Evolutionary conservation across 2,329 filamentous ascomycete genomes (phyloP).

Genomic region (Plectosphaerella cucumerina): DNA sequence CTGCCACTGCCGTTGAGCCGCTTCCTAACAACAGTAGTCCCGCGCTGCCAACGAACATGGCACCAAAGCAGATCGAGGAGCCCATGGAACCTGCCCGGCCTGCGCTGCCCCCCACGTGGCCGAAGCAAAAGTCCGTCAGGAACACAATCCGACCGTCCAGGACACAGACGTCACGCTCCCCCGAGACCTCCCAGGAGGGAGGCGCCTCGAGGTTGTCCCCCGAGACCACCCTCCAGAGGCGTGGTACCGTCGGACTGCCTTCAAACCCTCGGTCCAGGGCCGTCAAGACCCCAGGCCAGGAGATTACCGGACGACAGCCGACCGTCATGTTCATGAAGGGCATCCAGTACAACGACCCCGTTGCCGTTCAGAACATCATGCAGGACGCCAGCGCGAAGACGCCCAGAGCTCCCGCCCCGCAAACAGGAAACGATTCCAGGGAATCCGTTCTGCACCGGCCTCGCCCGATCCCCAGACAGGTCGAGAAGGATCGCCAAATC

Average conservation of each 20-base stretch:
- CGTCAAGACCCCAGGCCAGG: slow-evolving; percentile 22
- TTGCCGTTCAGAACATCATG: slow-evolving; percentile 43
- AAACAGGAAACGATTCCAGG: slow-evolving; percentile 15
- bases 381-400: slow-evolving; percentile 26
- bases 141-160: slow-evolving; percentile 25
- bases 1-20: not conserved
- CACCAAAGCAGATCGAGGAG: not conserved
- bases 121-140: slow-evolving; percentile 25
- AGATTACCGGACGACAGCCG: slow-evolving; percentile 24
- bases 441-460: slow-evolving; percentile 49
- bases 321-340: slow-evolving; percentile 54
- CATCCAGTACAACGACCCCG: slow-evolving; percentile 51
- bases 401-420: slow-evolving; percentile 10
- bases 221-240: slow-evolving; percentile 33
- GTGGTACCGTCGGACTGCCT: slow-evolving; percentile 43
- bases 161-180: slow-evolving; percentile 15
- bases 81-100: not conserved
- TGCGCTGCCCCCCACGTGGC: slow-evolving; percentile 10
- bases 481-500: slow-evolving; percentile 38
- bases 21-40: no score
- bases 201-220: slow-evolving; percentile 16
- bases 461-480: slow-evolving; percentile 49
- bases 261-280: slow-evolving; percentile 39
- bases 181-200: slow-evolving; percentile 6
- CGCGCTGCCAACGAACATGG: no score